A percentile compares a stretch with the other conserved stretches of the same genome.
These are phyloP conservation scores for Acanthamoeba triangularis DNA, from an alignment of 208 protist genomes.

Conservation along the genomic window DNA sequence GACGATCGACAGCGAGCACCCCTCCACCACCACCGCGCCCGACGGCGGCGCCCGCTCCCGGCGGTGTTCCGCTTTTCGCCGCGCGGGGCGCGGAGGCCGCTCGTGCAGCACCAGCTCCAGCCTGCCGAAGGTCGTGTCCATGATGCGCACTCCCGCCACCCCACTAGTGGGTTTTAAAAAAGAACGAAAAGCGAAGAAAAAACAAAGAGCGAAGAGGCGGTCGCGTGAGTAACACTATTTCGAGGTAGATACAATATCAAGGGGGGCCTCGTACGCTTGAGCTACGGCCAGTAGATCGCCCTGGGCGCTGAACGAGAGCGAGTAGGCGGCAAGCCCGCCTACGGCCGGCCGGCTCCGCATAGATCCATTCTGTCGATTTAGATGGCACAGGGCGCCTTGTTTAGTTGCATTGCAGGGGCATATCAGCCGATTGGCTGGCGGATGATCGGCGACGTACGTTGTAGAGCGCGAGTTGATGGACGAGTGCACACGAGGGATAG, in stretches of 20 bases:
- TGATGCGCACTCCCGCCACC: background rate
- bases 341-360: background rate
- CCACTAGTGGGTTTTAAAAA: background rate
- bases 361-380: background rate
- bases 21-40: background rate
- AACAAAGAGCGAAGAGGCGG: too few species aligned
- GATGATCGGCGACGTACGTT: background rate
- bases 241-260: background rate
- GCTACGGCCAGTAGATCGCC: conserved; percentile 10
- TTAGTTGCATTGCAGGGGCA: background rate
- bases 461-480: background rate
- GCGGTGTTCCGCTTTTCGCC: background rate
- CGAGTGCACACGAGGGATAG: conserved; percentile 27
- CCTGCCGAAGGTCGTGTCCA: conserved; percentile 14
- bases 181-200: background rate
- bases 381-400: background rate
- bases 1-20: background rate
- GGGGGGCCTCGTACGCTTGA: background rate
- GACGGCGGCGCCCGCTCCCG: background rate
- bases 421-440: too few species aligned
- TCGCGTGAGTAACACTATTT: background rate
- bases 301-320: background rate
- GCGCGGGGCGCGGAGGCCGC: background rate
- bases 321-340: background rate
- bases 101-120: conserved; percentile 17